phyloP scores from a whole-genome alignment of 768 basidiomycete species.

The Favolaschia claudopus region DNA sequence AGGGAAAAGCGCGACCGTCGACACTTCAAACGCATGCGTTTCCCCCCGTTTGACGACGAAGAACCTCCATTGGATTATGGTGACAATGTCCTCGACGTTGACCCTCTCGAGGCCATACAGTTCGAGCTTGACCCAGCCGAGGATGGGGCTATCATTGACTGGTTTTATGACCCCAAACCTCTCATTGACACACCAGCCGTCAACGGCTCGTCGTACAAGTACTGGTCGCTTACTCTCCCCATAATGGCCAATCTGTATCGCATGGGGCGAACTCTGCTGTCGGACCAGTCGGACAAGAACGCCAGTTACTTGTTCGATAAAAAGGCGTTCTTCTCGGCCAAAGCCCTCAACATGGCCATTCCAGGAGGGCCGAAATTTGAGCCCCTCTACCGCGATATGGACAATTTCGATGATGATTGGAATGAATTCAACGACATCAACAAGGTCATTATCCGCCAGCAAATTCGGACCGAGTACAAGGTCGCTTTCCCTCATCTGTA shows the following conservation, averaged over 20 bases:
- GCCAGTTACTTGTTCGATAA: constrained; percentile 96
- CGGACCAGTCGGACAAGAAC: constrained; percentile 92
- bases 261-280: constrained; percentile 90
- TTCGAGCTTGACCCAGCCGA: constrained; percentile 93
- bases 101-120: constrained; percentile 97
- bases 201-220: constrained; percentile 93
- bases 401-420: constrained; percentile 98
- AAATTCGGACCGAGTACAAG: constrained; percentile 98
- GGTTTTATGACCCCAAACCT: constrained; percentile 99
- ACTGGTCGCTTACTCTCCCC: constrained; percentile 92
- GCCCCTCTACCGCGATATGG: constrained; percentile 96
- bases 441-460: constrained; percentile 98
- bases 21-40: constrained; percentile 99
- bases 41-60: constrained; percentile 99
- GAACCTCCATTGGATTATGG: constrained; percentile 99
- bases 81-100: constrained; percentile 97
- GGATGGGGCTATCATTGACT: constrained; percentile 90
- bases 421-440: constrained; percentile 99
- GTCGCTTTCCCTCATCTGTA: constrained; percentile 99
- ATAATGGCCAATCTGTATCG: constrained; percentile 98
- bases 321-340: constrained; percentile 97
- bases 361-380: constrained; percentile 99
- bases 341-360: constrained; percentile 95
- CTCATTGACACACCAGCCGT: constrained; percentile 89
- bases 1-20: constrained; percentile 97